Evolutionary conservation across 352 stramenopile species (phyloP).

Genomic region (Paralagenidium karlingii): DNA sequence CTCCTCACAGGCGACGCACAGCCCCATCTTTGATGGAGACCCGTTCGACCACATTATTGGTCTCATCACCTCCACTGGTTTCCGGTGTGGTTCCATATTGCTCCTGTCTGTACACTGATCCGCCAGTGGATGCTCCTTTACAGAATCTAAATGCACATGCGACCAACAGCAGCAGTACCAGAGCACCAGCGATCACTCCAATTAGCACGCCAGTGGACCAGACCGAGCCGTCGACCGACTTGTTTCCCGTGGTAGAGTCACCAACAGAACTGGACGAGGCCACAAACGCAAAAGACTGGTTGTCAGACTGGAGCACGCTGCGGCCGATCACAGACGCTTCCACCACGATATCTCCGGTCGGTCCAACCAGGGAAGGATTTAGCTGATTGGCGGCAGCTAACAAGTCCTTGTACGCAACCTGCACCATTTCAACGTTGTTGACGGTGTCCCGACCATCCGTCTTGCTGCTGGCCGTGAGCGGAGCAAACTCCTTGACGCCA

Average conservation of each 20-base stretch:
- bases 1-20: too few species aligned
- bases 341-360: constrained; percentile 47
- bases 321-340: constrained; percentile 55
- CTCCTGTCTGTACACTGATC: too few species aligned
- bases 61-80: too few species aligned
- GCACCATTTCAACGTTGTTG: constrained; percentile 81
- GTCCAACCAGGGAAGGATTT: constrained; percentile 5
- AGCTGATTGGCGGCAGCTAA: constrained; percentile 26
- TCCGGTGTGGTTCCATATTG: too few species aligned
- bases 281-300: constrained; percentile 63
- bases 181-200: neutral
- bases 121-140: too few species aligned
- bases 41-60: too few species aligned
- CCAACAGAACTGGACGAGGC: constrained; percentile 66
- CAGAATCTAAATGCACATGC: too few species aligned
- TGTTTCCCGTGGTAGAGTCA: constrained; percentile 17
- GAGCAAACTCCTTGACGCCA: constrained; percentile 42
- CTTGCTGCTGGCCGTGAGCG: constrained; percentile 30
- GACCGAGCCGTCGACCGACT: neutral
- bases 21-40: too few species aligned
- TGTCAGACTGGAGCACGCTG: constrained; percentile 38
- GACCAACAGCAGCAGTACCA: neutral
- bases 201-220: neutral
- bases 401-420: constrained; percentile 53
- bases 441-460: constrained; percentile 44